A percentile compares a stretch with the other conserved stretches of the same genome.
Evolutionary conservation across 2,329 filamentous ascomycete genomes (phyloP).

Genomic region (Sarocladium kiliense): DNA sequence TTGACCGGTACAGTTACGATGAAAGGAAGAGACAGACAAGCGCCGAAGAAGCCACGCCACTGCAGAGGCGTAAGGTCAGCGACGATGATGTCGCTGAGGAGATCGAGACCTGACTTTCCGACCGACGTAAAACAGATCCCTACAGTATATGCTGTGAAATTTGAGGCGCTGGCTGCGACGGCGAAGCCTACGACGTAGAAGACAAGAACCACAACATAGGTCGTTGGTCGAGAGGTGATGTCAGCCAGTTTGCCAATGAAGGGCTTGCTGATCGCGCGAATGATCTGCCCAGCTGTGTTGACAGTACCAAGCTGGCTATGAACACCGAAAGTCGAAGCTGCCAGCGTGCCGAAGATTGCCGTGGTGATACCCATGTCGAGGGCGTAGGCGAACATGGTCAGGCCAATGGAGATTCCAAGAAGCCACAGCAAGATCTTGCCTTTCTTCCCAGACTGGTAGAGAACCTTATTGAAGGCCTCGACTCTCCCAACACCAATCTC

Average conservation of each 20-base stretch:
- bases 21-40: conserved; percentile 20
- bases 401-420: conserved; percentile 28
- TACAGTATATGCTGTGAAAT: conserved; percentile 27
- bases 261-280: conserved; percentile 32
- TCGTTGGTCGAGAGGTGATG: conserved; percentile 32
- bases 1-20: conserved; percentile 34
- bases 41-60: conserved; percentile 31
- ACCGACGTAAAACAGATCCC: conserved; percentile 31
- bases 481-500: conserved; percentile 27
- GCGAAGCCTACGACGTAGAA: conserved; percentile 31
- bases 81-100: conserved; percentile 31
- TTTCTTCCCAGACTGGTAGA: conserved; percentile 29
- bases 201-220: conserved; percentile 32
- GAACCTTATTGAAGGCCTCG: conserved; percentile 34
- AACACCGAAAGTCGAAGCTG: conserved; percentile 26
- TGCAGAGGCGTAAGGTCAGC: conserved; percentile 29
- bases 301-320: conserved; percentile 28
- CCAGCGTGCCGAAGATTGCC: conserved; percentile 27
- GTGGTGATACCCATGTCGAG: conserved; percentile 32
- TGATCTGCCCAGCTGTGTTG: conserved; percentile 28
- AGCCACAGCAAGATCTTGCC: conserved; percentile 30
- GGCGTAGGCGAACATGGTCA: conserved; percentile 33
- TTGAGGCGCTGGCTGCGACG: conserved; percentile 25
- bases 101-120: conserved; percentile 31
- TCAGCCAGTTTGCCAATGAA: conserved; percentile 33